phyloP scores from a whole-genome alignment of 306 rosid genomes.

The Rosa chinensis region DNA sequence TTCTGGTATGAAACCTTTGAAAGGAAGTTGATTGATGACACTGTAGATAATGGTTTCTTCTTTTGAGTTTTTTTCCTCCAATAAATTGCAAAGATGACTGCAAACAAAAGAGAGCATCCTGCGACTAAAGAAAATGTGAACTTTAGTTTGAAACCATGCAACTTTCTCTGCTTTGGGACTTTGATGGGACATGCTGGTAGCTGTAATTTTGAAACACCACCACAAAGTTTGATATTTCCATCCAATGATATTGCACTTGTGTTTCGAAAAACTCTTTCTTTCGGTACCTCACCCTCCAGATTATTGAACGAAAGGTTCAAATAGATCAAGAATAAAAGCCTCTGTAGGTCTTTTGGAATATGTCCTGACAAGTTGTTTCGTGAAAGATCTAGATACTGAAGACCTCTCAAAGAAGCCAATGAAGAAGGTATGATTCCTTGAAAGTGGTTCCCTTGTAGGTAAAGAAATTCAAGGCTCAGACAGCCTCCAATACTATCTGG shows the following conservation, averaged over 20 bases:
- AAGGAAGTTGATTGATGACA: neutral
- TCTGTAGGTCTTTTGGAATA: constrained; percentile 33
- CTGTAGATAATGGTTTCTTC: neutral
- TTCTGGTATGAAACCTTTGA: constrained; percentile 2
- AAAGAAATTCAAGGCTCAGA: too few relatives aligned
- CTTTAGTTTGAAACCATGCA: neutral
- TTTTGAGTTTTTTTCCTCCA: constrained; percentile 6
- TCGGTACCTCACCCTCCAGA: constrained; percentile 46
- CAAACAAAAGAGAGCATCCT: neutral
- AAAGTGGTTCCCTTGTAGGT: too few relatives aligned
- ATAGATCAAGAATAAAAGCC: neutral
- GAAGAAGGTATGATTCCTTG: constrained; percentile 39
- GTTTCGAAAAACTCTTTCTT: constrained; percentile 35
- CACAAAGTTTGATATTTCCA: constrained; percentile 29
- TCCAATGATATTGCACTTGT: neutral
- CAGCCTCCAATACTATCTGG: constrained; percentile 35
- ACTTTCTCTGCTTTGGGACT: neutral
- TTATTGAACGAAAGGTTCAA: constrained; percentile 45
- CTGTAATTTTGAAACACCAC: constrained; percentile 17
- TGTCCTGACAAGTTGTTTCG: constrained; percentile 30
- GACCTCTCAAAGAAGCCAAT: constrained; percentile 31
- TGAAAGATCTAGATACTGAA: constrained; percentile 33
- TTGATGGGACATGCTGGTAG: constrained; percentile 23
- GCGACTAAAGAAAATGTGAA: neutral
- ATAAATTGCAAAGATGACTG: neutral